Percentiles rank a stretch among this genome's conserved stretches.
Evolutionary conservation across 306 rosid genomes (phyloP).

Genomic region (Hylodesmum podocarpum): DNA sequence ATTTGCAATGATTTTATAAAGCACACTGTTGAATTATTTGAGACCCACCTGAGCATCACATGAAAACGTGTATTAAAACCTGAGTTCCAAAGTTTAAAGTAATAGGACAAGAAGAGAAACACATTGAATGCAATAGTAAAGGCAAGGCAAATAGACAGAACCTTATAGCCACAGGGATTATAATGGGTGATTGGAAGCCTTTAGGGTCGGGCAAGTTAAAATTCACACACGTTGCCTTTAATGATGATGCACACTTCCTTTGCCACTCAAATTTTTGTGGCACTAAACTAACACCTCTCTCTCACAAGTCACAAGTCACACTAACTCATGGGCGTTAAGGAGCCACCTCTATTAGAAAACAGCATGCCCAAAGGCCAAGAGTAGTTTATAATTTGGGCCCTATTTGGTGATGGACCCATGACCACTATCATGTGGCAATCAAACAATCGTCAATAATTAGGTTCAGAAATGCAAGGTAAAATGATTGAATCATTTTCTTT

Average conservation of each 20-base stretch:
- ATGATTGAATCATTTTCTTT: too few relatives aligned
- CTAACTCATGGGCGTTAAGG: constrained; percentile 19
- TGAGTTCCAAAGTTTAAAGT: neutral
- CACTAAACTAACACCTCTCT: neutral
- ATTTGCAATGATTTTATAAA: too few relatives aligned
- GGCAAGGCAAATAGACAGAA: neutral
- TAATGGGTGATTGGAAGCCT: neutral
- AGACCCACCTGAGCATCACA: neutral
- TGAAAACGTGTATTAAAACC: neutral
- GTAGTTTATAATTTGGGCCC: neutral
- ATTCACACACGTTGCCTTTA: neutral
- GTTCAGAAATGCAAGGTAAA: neutral
- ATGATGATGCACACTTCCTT: neutral
- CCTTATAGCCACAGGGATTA: neutral
- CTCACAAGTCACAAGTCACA: too few relatives aligned
- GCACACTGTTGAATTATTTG: too few relatives aligned
- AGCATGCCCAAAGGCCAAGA: neutral
- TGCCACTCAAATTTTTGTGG: constrained; percentile 39
- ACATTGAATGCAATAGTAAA: neutral
- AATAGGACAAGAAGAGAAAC: neutral
- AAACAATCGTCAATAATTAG: neutral
- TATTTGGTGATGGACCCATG: neutral
- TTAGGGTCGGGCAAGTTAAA: constrained; percentile 31
- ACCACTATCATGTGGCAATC: neutral
- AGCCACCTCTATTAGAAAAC: constrained; percentile 1